A percentile compares a stretch with the other conserved stretches of the same genome.
phyloP scores from a whole-genome alignment of 768 basidiomycete genomes.

The Kwoniella botswanensis region DNA sequence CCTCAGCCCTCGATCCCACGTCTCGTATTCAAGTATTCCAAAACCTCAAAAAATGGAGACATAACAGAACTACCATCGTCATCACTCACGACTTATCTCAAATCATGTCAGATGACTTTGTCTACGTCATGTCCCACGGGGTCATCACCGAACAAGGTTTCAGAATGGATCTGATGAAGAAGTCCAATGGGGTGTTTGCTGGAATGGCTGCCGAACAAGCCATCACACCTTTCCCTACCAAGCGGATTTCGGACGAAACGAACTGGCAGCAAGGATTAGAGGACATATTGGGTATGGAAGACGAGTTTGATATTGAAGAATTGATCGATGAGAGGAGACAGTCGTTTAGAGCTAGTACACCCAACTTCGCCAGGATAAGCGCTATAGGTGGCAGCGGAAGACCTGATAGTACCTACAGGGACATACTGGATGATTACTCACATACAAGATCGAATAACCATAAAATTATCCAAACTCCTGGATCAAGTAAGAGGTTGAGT shows the following conservation, averaged over 20 bases:
- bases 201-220: constrained; percentile 69
- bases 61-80: constrained; percentile 83
- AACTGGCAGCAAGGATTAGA: constrained; percentile 59
- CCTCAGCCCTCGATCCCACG: constrained; percentile 73
- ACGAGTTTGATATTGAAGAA: constrained; percentile 53
- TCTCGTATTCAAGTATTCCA: constrained; percentile 83
- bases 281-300: constrained; percentile 64
- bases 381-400: constrained; percentile 19
- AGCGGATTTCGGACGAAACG: constrained; percentile 47
- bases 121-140: constrained; percentile 87
- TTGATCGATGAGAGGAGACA: constrained; percentile 22
- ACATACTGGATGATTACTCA: constrained; percentile 54
- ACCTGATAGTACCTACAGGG: constrained; percentile 48
- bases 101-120: constrained; percentile 76
- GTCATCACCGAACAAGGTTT: constrained; percentile 84
- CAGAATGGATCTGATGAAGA: constrained; percentile 72
- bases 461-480: constrained; percentile 3
- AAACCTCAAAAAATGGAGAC: constrained; percentile 69
- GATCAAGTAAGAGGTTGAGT: constrained; percentile 20
- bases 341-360: constrained; percentile 25
- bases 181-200: constrained; percentile 68
- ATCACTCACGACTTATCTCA: constrained; percentile 95
- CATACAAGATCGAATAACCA: constrained; percentile 1
- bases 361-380: constrained; percentile 23
- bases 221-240: constrained; percentile 58